Evolutionary conservation across 768 basidiomycete genomes (phyloP).

Genomic region (Tricholoma saponaceum): DNA sequence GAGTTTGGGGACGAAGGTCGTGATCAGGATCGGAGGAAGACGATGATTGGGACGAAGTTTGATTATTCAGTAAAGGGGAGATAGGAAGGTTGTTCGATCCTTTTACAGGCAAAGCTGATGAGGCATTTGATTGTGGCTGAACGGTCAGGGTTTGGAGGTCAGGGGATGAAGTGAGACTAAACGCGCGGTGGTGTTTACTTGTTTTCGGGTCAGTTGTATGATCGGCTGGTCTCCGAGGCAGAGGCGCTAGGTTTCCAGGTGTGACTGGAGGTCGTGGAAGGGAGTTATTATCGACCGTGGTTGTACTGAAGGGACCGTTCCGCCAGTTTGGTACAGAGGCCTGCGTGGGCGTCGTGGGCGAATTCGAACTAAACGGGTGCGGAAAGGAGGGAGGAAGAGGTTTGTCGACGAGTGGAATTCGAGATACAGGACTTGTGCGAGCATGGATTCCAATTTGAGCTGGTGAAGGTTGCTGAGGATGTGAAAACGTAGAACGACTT

Average conservation of each 20-base stretch:
- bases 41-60: neutral
- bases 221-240: neutral
- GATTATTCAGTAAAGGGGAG: neutral
- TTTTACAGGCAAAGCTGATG: neutral
- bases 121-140: neutral
- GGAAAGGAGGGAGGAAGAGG: constrained; percentile 11
- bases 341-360: constrained; percentile 4
- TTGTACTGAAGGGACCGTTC: neutral
- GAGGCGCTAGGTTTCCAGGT: neutral
- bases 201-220: neutral
- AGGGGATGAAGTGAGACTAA: constrained; percentile 2
- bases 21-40: constrained; percentile 5
- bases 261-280: constrained; percentile 4
- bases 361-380: neutral
- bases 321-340: constrained; percentile 10
- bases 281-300: constrained; percentile 3
- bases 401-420: constrained; percentile 14
- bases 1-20: constrained; percentile 3
- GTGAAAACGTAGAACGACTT: constrained; percentile 1
- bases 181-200: neutral
- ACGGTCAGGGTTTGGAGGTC: neutral
- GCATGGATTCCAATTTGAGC: neutral
- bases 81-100: neutral
- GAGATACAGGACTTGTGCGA: constrained; percentile 9
- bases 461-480: constrained; percentile 3